A percentile compares a stretch with the other conserved stretches of the same genome.
phyloP scores from a whole-genome alignment of 179 eudicot species.

The Camellia oleifera region DNA sequence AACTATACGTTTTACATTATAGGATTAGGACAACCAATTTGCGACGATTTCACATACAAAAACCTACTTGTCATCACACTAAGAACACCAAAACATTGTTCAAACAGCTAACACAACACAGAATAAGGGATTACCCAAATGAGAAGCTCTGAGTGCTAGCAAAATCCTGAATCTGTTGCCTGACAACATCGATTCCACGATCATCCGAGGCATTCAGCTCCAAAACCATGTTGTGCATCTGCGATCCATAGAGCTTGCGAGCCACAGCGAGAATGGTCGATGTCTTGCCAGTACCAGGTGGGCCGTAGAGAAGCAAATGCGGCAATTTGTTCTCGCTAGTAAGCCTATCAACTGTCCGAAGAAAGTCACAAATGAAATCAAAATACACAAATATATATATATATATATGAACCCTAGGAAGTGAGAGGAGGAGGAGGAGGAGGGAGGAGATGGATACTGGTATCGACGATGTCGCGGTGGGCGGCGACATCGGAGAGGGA shows the following conservation, averaged over 20 bases:
- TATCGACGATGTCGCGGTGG: conserved; percentile 89
- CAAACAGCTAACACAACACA: background rate
- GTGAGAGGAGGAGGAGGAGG: background rate
- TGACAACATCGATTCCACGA: conserved; percentile 91
- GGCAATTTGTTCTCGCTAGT: conserved; percentile 86
- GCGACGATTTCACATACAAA: background rate
- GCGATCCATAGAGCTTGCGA: conserved; percentile 78
- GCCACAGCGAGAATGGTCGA: conserved; percentile 89
- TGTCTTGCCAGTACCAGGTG: conserved; percentile 96
- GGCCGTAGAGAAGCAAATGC: conserved; percentile 87
- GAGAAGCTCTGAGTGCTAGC: conserved; percentile 97
- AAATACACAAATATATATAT: no score
- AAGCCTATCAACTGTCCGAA: conserved; percentile 72
- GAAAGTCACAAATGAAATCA: background rate
- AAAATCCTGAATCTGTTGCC: conserved; percentile 98
- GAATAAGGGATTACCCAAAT: conserved; percentile 54
- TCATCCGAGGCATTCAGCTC: conserved; percentile 98
- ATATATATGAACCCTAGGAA: conserved; percentile 2
- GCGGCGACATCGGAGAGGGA: conserved; percentile 97
- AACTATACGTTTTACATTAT: no score
- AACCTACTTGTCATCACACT: background rate
- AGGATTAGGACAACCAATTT: no score
- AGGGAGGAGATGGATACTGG: conserved; percentile 39
- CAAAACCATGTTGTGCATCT: conserved; percentile 82
- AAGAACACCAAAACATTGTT: background rate